phyloP scores from a whole-genome alignment of 441 rosid genomes.

The Isatis lusitanica region DNA sequence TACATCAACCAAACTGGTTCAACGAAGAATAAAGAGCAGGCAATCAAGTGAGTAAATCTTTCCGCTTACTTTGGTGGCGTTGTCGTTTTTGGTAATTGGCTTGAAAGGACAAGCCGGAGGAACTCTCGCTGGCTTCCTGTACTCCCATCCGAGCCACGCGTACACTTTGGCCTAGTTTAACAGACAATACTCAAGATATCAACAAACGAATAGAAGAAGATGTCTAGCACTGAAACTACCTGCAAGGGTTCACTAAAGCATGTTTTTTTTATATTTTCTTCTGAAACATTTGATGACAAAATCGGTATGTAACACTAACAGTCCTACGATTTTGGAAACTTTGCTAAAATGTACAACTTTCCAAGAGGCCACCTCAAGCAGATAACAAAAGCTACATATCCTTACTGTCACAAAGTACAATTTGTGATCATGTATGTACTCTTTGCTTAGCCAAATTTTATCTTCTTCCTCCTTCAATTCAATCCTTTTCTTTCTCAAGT shows the following conservation, averaged over 20 bases:
- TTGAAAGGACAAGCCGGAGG: constrained; percentile 89
- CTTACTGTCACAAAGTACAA: neutral
- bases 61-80: constrained; percentile 46
- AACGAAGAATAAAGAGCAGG: neutral
- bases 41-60: neutral
- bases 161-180: constrained; percentile 55
- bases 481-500: neutral
- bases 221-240: neutral
- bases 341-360: constrained; percentile 8
- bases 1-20: neutral
- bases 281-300: neutral
- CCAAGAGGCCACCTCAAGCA: constrained; percentile 4
- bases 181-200: neutral
- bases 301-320: neutral
- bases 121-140: constrained; percentile 76
- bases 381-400: neutral
- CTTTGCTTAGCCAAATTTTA: neutral
- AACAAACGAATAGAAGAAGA: neutral
- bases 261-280: neutral
- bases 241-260: neutral
- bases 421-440: neutral
- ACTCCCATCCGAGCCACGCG: constrained; percentile 87
- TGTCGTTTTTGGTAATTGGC: constrained; percentile 46
- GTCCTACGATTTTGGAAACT: neutral
- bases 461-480: neutral